phyloP scores from a whole-genome alignment of 106 monocot genomes.

The Chionographis japonica region DNA sequence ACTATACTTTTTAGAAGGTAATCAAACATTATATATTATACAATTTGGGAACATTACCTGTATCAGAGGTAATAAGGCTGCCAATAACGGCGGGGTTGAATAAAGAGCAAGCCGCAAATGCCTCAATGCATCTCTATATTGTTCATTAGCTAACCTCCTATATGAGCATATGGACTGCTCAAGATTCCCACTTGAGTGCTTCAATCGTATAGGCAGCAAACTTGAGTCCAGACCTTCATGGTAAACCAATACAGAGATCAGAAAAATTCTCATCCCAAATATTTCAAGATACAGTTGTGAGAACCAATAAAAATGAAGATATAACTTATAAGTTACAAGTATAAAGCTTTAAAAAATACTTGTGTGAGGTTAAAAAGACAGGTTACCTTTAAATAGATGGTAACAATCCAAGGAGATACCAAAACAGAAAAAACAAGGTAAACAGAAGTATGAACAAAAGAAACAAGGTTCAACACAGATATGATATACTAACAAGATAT shows the following conservation, averaged over 20 bases:
- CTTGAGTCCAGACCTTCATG: slow-evolving; percentile 37
- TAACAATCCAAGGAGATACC: too few species aligned
- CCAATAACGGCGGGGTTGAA: slow-evolving; percentile 50
- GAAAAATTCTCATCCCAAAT: neutral
- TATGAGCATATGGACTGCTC: slow-evolving; percentile 24
- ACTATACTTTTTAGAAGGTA: too few species aligned
- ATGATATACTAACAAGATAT: too few species aligned
- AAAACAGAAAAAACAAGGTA: too few species aligned
- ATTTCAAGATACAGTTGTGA: neutral
- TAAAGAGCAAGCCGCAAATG: slow-evolving; percentile 60
- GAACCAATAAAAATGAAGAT: neutral
- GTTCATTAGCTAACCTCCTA: slow-evolving; percentile 34
- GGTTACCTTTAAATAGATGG: too few species aligned
- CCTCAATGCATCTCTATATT: slow-evolving; percentile 49
- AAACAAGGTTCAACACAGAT: too few species aligned
- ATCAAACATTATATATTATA: too few species aligned
- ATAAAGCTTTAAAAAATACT: too few species aligned
- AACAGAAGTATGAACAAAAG: too few species aligned
- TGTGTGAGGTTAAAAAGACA: too few species aligned
- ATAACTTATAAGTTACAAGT: neutral
- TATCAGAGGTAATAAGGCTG: slow-evolving; percentile 63
- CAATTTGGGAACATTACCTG: slow-evolving; percentile 36
- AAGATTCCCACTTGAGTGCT: slow-evolving; percentile 21
- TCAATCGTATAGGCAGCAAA: slow-evolving; percentile 51
- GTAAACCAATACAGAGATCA: neutral